Evolutionary conservation across 2,329 filamentous ascomycete species (phyloP).

Genomic region (Aspergillus sp.): DNA sequence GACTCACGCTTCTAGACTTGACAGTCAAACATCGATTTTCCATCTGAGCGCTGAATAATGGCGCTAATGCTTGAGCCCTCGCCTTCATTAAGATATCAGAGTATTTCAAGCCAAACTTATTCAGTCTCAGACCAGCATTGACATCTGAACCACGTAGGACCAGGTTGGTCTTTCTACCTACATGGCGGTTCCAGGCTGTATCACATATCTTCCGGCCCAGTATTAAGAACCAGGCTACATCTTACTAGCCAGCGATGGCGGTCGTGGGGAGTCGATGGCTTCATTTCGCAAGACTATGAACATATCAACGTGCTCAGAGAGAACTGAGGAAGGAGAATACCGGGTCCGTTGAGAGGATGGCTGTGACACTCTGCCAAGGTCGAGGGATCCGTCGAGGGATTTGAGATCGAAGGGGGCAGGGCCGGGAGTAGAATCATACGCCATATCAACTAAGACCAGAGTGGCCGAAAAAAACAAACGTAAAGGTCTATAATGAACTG

Average conservation of each 20-base stretch:
- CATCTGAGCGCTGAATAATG: too few relatives aligned
- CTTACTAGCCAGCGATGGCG: conserved; percentile 50
- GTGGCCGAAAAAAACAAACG: conserved; percentile 2
- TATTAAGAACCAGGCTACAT: conserved; percentile 45
- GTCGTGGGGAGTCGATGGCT: conserved; percentile 50
- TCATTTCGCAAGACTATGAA: too few relatives aligned
- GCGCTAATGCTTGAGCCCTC: too few relatives aligned
- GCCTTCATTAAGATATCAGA: too few relatives aligned
- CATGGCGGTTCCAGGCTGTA: too few relatives aligned
- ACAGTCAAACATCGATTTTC: too few relatives aligned
- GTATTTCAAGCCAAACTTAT: too few relatives aligned
- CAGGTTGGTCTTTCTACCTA: too few relatives aligned
- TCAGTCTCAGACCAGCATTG: too few relatives aligned
- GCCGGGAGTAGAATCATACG: conserved; percentile 48
- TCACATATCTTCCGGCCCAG: conserved; percentile 55
- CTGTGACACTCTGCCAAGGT: conserved; percentile 52
- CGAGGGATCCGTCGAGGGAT: conserved; percentile 40
- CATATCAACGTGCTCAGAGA: too few relatives aligned
- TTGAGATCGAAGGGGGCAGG: conserved; percentile 23
- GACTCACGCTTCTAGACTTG: too few relatives aligned
- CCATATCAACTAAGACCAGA: conserved; percentile 52
- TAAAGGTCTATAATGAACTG: neutral
- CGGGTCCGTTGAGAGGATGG: conserved; percentile 48
- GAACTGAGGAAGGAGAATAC: too few relatives aligned
- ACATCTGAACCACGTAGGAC: conserved; percentile 33